A percentile compares a stretch with the other conserved stretches of the same genome.
phyloP scores from a whole-genome alignment of 805 yeast species.

The Geotrichum ghanense region DNA sequence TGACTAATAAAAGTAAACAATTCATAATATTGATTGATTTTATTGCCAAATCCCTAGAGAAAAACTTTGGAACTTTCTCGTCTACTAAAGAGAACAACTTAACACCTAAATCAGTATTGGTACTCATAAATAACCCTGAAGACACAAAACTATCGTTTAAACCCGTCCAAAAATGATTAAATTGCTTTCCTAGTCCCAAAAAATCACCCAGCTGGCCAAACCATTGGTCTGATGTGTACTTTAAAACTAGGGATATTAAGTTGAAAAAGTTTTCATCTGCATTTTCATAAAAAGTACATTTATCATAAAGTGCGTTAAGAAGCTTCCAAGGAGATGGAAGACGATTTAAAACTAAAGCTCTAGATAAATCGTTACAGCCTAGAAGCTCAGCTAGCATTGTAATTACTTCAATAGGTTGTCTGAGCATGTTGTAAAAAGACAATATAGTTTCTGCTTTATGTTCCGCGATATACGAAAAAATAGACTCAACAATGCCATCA shows the following conservation, averaged over 20 bases:
- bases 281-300: background rate
- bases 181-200: background rate
- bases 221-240: conserved; percentile 1
- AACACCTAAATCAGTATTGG: background rate
- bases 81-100: background rate
- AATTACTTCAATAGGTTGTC: background rate
- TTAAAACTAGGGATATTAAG: background rate
- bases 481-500: background rate
- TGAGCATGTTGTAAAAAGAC: background rate
- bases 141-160: background rate
- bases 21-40: background rate
- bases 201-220: background rate
- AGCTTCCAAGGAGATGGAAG: conserved; percentile 1
- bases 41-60: background rate
- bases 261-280: background rate
- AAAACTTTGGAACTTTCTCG: background rate
- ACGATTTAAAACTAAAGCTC: background rate
- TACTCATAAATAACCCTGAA: background rate
- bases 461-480: background rate
- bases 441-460: background rate
- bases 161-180: background rate
- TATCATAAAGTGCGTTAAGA: conserved; percentile 1
- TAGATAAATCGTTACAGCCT: conserved; percentile 2
- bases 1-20: background rate
- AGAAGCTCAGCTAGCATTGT: background rate